These are phyloP conservation scores for Pleurotus platypus DNA, from an alignment of 768 basidiomycete genomes.

Conservation along the genomic window DNA sequence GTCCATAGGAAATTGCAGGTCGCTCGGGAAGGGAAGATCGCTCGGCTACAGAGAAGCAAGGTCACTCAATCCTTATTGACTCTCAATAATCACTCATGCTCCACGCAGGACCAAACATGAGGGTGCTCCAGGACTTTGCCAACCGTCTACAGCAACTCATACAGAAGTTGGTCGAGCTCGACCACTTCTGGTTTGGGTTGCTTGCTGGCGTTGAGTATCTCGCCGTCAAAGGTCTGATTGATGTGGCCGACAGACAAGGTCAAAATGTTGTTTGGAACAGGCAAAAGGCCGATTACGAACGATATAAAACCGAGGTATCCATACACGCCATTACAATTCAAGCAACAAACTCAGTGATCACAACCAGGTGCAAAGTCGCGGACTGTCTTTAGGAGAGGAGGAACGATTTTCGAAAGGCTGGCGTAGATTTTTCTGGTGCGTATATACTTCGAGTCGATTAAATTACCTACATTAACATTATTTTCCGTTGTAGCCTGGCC, in stretches of 20 bases:
- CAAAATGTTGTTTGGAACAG: background rate
- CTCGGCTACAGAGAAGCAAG: background rate
- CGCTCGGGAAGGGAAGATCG: background rate
- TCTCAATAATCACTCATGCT: background rate
- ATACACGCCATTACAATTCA: no score
- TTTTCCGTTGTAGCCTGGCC: no score
- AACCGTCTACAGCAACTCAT: background rate
- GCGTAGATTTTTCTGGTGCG: no score
- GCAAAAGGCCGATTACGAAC: background rate
- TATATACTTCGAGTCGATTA: no score
- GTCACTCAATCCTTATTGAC: background rate
- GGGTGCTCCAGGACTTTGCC: no score
- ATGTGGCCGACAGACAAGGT: background rate
- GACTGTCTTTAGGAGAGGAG: no score
- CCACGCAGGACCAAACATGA: no score
- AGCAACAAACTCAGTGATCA: no score
- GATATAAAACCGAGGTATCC: background rate
- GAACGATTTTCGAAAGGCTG: no score
- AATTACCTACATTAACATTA: no score
- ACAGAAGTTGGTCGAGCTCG: background rate
- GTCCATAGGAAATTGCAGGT: background rate
- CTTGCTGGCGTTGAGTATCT: background rate
- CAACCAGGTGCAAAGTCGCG: no score
- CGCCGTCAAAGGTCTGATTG: background rate
- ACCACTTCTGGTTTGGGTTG: constrained; percentile 2